phyloP scores from a whole-genome alignment of 176 grass and related monocot species.

The Hyparrhenia diplandra region DNA sequence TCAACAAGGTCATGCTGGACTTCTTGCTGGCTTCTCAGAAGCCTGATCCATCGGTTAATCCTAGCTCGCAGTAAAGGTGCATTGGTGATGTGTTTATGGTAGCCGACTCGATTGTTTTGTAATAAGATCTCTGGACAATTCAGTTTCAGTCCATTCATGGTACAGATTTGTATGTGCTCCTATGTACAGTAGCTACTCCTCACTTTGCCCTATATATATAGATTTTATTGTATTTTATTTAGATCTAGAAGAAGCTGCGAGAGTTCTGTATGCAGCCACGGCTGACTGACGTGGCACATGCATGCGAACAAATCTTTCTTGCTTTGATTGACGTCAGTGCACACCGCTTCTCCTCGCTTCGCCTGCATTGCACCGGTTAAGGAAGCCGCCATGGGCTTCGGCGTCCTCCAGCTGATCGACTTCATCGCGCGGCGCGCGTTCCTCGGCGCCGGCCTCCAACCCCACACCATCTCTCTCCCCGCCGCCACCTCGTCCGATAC shows the following conservation, averaged over 20 bases:
- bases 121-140: neutral
- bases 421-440: conserved; percentile 36
- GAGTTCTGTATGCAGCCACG: neutral
- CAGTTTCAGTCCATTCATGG: neutral
- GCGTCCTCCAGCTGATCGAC: conserved; percentile 50
- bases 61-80: neutral
- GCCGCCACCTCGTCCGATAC: neutral
- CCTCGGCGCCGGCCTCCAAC: conserved; percentile 57
- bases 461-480: conserved; percentile 35
- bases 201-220: too few relatives aligned
- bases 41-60: neutral
- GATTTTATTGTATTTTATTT: too few relatives aligned
- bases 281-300: neutral
- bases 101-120: neutral
- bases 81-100: neutral
- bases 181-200: too few relatives aligned
- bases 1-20: conserved; percentile 41
- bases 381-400: conserved; percentile 33
- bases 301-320: neutral
- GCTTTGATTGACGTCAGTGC: neutral
- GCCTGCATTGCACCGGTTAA: neutral
- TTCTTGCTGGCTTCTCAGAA: conserved; percentile 36
- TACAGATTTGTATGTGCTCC: too few relatives aligned
- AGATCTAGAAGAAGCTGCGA: too few relatives aligned
- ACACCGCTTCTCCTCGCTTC: neutral